Evolutionary conservation across 2,329 filamentous ascomycete species (phyloP).

Genomic region (Colletotrichum liaoningense): DNA sequence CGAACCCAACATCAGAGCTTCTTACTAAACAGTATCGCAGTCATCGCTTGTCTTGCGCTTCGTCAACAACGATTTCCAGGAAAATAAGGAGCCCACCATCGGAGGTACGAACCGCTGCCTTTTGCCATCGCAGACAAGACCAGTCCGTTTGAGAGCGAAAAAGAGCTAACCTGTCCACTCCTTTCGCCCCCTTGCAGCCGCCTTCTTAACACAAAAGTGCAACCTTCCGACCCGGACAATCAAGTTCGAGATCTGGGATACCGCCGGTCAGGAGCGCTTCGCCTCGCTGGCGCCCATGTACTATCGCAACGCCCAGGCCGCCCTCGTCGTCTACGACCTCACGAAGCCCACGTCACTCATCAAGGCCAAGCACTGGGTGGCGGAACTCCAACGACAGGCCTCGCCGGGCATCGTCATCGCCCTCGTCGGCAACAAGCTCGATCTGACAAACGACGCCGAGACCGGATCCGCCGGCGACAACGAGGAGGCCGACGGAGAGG

Average conservation of each 20-base stretch:
- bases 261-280: constrained; percentile 96
- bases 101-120: constrained; percentile 73
- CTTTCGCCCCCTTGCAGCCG: constrained; percentile 67
- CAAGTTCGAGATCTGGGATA: constrained; percentile 98
- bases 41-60: constrained; percentile 98
- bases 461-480: constrained; percentile 57
- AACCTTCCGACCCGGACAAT: constrained; percentile 92
- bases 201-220: constrained; percentile 99
- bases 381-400: constrained; percentile 95
- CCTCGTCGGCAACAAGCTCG: constrained; percentile 95
- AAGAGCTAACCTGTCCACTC: constrained; percentile 20
- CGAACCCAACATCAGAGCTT: not conserved
- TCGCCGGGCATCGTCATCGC: constrained; percentile 97
- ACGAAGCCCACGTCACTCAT: constrained; percentile 95
- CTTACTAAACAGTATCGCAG: constrained; percentile 58
- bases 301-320: constrained; percentile 98
- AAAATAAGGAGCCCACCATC: constrained; percentile 99
- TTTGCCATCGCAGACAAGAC: not conserved
- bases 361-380: constrained; percentile 99
- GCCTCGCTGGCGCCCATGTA: constrained; percentile 98
- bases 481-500: constrained; percentile 67
- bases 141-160: not conserved
- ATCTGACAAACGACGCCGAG: constrained; percentile 78
- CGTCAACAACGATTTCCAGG: constrained; percentile 99
- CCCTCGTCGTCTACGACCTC: constrained; percentile 97